Percentiles rank a stretch among this genome's conserved stretches.
Conservation (phyloP, 352 stramenopile species). For the Pythium utonaiense region DNA sequence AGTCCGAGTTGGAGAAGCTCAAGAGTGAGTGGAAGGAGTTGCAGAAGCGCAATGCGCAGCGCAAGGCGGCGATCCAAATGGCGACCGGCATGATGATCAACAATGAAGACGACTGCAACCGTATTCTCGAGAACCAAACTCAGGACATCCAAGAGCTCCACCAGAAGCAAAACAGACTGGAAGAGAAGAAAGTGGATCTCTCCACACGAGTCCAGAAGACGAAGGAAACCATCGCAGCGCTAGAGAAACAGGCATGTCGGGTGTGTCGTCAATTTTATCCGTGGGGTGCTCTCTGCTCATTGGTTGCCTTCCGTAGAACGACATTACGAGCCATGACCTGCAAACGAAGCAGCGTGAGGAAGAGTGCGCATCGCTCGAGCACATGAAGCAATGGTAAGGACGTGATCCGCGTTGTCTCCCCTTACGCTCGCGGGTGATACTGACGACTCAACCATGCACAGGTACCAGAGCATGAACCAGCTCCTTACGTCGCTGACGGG, state of each 20-base stretch:
- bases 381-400: conserved; percentile 77
- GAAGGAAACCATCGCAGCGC: conserved; percentile 41
- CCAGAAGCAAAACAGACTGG: conserved; percentile 57
- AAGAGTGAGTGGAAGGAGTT: conserved; percentile 64
- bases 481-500: conserved; percentile 52
- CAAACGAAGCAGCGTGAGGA: conserved; percentile 73
- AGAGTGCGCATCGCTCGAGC: conserved; percentile 59
- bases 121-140: conserved; percentile 70
- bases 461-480: conserved; percentile 61
- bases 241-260: conserved; percentile 49
- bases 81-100: conserved; percentile 67
- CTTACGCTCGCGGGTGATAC: too few species aligned
- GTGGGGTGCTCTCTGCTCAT: not conserved
- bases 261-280: not conserved
- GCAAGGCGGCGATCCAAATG: conserved; percentile 71
- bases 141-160: conserved; percentile 70
- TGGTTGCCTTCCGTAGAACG: conserved; percentile 33
- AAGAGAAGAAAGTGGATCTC: conserved; percentile 77
- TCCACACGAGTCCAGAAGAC: conserved; percentile 63
- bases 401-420: too few species aligned
- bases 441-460: too few species aligned
- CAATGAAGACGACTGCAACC: conserved; percentile 73
- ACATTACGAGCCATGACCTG: conserved; percentile 59
- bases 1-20: conserved; percentile 47
- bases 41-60: conserved; percentile 66